Base-by-base conservation (phyloP, 805 yeast genomes). In the Clavispora phyllophila region DNA sequence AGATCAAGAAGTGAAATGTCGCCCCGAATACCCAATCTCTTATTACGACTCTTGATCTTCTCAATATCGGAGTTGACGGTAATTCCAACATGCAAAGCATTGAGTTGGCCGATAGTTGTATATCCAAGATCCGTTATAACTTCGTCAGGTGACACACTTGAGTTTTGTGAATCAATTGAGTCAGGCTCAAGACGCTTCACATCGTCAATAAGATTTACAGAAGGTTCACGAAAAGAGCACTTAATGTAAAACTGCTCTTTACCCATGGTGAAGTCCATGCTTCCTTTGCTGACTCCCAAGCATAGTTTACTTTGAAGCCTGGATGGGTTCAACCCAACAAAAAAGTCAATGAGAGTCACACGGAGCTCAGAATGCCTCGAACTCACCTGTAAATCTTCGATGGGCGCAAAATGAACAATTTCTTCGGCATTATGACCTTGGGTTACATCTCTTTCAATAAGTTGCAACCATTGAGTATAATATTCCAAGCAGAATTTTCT, bases 131-230 rank as follows among this genome's bases (percentile, higher is more conserved):
- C 56, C 12, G 0, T 76, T 19, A 38, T 36, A 15, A 23, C 25
- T 20, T 19, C 18, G 9, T 28, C 36, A 9, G 39, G 26, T 9
- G 40, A 63, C 12, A 40, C 33, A 31, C 49, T 53, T 2, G 44
- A 15, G 10, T 20, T 32, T 28, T 36, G 18, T 37, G 15, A 23
- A 12, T 40, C 6, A 56, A 15, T 35, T 51, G 46, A 15, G n/a
- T 29, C 15, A 5, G 9, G 20, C 33, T 29, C 20, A 29, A 29
- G 28, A 1, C 19, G 29, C 9, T 47, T 44, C 3, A 47, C 36
- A 44, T 87, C 93, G 62, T 88, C 96, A 37, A 85, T 79, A 26
- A 88, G 57, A 9, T 82, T 60, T 3, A 84, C 39, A 0, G 74
- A 61, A 0, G 80, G 56, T 5, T 75, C 69, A 36, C 82, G 69